A percentile compares a stretch with the other conserved stretches of the same genome.
phyloP scores from a whole-genome alignment of 306 rosid genomes.

The Trichosanthes truncata region DNA sequence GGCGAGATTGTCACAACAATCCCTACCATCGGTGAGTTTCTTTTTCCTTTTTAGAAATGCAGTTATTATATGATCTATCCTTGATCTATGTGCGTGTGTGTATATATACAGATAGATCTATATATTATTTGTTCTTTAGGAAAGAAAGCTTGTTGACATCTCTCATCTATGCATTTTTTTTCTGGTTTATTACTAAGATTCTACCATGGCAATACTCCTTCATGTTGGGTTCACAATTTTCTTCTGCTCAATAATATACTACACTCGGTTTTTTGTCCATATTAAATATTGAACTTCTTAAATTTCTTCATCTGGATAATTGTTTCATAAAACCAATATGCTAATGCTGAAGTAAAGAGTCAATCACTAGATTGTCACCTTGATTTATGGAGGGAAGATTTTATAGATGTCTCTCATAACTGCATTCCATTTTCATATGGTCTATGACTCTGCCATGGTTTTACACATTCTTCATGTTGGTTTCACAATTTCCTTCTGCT shows the following conservation, averaged over 20 bases:
- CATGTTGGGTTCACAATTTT: neutral
- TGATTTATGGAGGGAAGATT: neutral
- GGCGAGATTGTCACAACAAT: conserved; percentile 99
- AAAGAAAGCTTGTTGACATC: neutral
- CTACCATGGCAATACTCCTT: neutral
- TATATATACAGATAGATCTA: neutral
- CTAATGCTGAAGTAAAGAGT: neutral
- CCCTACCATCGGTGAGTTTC: conserved; percentile 87
- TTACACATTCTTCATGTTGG: neutral
- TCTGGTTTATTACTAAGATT: neutral
- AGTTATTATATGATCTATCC: neutral
- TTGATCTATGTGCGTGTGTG: neutral
- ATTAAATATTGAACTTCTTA: neutral
- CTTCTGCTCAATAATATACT: neutral
- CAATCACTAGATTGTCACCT: neutral
- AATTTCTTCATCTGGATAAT: neutral
- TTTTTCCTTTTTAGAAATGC: neutral
- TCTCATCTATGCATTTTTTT: neutral
- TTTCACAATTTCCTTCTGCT: neutral
- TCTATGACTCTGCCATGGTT: neutral
- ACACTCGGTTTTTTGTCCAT: neutral
- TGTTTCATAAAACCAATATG: neutral
- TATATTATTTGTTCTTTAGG: neutral
- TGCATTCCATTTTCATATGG: neutral
- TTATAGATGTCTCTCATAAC: neutral